Evolutionary conservation across 257 asterid species (phyloP).

Genomic region (Cruciata laevipes): DNA sequence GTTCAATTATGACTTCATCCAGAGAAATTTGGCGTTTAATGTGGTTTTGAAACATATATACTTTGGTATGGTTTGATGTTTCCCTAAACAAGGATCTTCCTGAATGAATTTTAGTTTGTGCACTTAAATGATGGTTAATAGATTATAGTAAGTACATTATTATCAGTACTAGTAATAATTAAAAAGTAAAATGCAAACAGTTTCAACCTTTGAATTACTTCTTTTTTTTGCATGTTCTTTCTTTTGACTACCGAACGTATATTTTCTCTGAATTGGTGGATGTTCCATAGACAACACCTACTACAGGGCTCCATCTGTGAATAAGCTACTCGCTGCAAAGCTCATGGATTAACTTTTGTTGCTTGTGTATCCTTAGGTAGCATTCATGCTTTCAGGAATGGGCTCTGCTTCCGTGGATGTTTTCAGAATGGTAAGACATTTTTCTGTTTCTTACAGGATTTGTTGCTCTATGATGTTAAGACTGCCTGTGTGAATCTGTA

Average conservation of each 20-base stretch:
- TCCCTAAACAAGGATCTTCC: not conserved
- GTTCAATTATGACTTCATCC: not conserved
- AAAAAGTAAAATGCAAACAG: not conserved
- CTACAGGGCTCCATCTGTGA: not conserved
- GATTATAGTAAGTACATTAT: not conserved
- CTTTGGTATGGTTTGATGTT: not conserved
- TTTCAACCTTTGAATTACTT: not conserved
- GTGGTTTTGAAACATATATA: not conserved
- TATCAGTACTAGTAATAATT: not conserved
- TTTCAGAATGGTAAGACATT: conserved; percentile 64
- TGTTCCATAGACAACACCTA: not conserved
- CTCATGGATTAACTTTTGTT: conserved; percentile 1
- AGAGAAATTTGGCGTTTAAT: not conserved
- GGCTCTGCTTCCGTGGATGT: conserved; percentile 77
- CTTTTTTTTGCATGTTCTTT: not conserved
- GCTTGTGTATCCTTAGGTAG: conserved; percentile 53
- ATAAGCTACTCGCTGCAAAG: not conserved
- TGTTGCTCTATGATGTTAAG: not conserved
- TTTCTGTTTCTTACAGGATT: not conserved
- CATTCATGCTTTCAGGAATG: conserved; percentile 95
- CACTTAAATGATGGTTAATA: not conserved
- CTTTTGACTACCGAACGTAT: not conserved
- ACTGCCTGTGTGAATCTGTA: not conserved
- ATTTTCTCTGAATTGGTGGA: not conserved
- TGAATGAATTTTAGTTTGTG: not conserved